phyloP scores from a whole-genome alignment of 495 filamentous ascomycete species.

The Lasiosphaeria hispida region DNA sequence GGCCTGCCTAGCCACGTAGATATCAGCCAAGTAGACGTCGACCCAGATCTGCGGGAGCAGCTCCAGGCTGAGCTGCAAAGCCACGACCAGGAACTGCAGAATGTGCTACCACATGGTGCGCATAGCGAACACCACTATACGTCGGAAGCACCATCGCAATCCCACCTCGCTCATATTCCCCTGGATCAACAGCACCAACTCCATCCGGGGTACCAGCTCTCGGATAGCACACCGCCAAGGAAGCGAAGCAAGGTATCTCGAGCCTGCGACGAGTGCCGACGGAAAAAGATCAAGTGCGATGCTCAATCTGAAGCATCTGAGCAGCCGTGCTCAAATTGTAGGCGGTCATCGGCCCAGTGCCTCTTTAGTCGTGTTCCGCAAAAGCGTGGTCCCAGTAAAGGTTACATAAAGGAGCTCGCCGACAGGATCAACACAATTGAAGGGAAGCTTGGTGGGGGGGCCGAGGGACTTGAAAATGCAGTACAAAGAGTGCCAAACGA shows the following conservation, averaged over 20 bases:
- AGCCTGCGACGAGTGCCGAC: conserved; percentile 91
- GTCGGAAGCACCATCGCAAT: conserved; percentile 18
- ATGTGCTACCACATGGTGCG: conserved; percentile 23
- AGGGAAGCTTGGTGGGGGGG: conserved; percentile 47
- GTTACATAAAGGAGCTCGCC: conserved; percentile 95
- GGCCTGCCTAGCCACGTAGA: conserved; percentile 18
- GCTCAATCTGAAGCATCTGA: conserved; percentile 75
- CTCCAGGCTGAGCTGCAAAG: conserved; percentile 34
- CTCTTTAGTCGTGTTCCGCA: conserved; percentile 90
- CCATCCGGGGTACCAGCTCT: conserved; percentile 22
- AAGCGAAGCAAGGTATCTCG: conserved; percentile 91
- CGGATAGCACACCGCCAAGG: conserved; percentile 64
- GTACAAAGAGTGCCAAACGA: conserved; percentile 38
- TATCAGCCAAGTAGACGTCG: conserved; percentile 8
- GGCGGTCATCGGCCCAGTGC: conserved; percentile 71
- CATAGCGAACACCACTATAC: conserved; percentile 17
- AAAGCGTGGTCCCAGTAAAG: conserved; percentile 95
- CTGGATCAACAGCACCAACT: conserved; percentile 22
- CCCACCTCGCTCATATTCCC: conserved; percentile 35
- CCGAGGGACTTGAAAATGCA: conserved; percentile 22
- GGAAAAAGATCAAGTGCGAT: conserved; percentile 97
- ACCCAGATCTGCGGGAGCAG: conserved; percentile 30
- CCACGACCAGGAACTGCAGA: conserved; percentile 24
- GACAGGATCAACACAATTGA: conserved; percentile 85
- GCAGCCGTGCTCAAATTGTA: conserved; percentile 83